A percentile compares a stretch with the other conserved stretches of the same genome.
Evolutionary conservation across 2,329 filamentous ascomycete species (phyloP).

Genomic region (Fusarium cicatricum): DNA sequence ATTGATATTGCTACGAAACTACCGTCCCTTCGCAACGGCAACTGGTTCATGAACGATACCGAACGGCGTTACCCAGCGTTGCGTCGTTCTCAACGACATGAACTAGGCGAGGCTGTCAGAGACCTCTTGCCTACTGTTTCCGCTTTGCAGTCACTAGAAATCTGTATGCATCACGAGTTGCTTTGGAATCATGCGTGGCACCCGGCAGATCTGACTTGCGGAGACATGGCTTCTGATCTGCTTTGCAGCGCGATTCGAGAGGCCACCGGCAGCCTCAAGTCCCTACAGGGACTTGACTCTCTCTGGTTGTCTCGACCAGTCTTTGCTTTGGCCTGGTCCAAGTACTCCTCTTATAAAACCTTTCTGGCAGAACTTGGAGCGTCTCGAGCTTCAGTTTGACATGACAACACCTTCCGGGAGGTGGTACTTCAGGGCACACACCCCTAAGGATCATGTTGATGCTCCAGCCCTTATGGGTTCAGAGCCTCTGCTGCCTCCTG

Average conservation of each 20-base stretch:
- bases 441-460: too few species aligned
- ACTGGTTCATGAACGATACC: slow-evolving; percentile 21
- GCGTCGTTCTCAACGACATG: slow-evolving; percentile 17
- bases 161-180: slow-evolving; percentile 25
- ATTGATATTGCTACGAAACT: slow-evolving; percentile 24
- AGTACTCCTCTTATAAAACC: slow-evolving; percentile 10
- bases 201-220: slow-evolving; percentile 12
- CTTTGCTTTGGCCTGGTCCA: slow-evolving; percentile 23
- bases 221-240: slow-evolving; percentile 10
- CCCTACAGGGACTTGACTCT: slow-evolving; percentile 19
- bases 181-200: slow-evolving; percentile 32
- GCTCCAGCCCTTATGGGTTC: too few species aligned
- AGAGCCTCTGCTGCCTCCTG: too few species aligned
- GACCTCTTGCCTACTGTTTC: slow-evolving; percentile 10
- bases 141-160: slow-evolving; percentile 17
- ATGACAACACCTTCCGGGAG: slow-evolving; percentile 29
- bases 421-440: slow-evolving; percentile 28
- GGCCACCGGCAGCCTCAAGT: slow-evolving; percentile 10
- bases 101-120: slow-evolving; percentile 18
- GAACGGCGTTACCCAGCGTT: slow-evolving; percentile 23
- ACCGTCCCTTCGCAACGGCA: slow-evolving; percentile 19
- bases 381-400: slow-evolving; percentile 23
- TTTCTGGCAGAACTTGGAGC: slow-evolving; percentile 27
- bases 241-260: slow-evolving; percentile 19
- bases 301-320: slow-evolving; percentile 23